phyloP scores from a whole-genome alignment of 441 rosid species.

The Theobroma grandiflorum region DNA sequence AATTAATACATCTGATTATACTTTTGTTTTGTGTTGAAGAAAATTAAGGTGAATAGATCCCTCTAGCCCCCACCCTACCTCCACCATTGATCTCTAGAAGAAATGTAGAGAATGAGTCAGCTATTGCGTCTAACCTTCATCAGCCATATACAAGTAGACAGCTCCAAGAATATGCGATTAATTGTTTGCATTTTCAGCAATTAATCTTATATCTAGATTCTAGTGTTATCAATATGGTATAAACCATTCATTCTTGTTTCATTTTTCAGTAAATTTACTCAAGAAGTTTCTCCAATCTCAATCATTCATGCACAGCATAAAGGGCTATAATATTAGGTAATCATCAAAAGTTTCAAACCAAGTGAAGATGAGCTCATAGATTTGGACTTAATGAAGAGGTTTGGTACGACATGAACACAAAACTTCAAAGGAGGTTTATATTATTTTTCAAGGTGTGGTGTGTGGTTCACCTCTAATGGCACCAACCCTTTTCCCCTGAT shows the following conservation, averaged over 20 bases:
- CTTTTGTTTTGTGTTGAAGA: neutral
- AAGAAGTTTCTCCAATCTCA: neutral
- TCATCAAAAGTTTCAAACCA: too few relatives aligned
- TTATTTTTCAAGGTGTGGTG: too few relatives aligned
- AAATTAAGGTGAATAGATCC: neutral
- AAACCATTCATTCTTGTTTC: neutral
- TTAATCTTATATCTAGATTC: too few relatives aligned
- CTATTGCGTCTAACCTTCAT: neutral
- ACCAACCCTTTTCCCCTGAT: too few relatives aligned
- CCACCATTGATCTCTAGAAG: neutral
- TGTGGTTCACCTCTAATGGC: too few relatives aligned
- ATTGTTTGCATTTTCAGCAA: too few relatives aligned
- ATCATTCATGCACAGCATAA: neutral
- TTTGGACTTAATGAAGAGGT: too few relatives aligned
- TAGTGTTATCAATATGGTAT: neutral
- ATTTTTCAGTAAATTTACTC: neutral
- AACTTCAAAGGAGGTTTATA: too few relatives aligned
- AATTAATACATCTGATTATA: neutral
- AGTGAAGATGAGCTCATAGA: too few relatives aligned
- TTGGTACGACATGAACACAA: too few relatives aligned
- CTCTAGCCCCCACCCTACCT: neutral
- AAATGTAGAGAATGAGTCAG: neutral
- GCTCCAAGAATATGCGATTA: too few relatives aligned
- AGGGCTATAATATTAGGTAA: too few relatives aligned
- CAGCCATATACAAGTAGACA: neutral